Evolutionary conservation across 2,329 filamentous ascomycete genomes (phyloP).

Genomic region (Alternaria sp.): DNA sequence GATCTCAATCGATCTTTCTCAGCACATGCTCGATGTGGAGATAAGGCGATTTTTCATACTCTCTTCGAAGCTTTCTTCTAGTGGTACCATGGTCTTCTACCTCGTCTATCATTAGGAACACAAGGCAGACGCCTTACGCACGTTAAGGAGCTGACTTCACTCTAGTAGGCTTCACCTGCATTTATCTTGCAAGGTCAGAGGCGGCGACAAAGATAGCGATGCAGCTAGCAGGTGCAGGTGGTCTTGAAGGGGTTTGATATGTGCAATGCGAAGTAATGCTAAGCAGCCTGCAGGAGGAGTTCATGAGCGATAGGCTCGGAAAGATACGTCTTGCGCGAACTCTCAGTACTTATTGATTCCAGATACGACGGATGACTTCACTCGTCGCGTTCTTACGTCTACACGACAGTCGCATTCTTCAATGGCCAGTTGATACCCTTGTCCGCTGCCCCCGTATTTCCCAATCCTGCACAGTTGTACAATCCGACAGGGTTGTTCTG

Average conservation of each 20-base stretch:
- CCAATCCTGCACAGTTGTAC: constrained; percentile 42
- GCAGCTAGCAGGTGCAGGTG: background rate
- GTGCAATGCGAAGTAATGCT: background rate
- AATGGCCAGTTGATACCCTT: constrained; percentile 49
- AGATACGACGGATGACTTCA: background rate
- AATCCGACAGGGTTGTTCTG: constrained; percentile 45
- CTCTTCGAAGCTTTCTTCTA: too few relatives aligned
- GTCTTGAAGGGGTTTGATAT: background rate
- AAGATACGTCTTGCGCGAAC: background rate
- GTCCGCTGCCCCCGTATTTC: constrained; percentile 41
- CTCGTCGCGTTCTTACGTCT: background rate
- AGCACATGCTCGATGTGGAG: too few relatives aligned
- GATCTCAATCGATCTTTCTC: too few relatives aligned
- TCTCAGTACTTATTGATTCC: background rate
- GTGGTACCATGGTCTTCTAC: too few relatives aligned
- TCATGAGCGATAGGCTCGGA: background rate
- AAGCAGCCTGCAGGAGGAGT: background rate
- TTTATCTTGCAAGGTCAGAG: background rate
- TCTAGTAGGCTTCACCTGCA: background rate
- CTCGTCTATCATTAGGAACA: too few relatives aligned
- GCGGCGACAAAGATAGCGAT: background rate
- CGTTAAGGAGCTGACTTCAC: background rate
- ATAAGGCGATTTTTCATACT: too few relatives aligned
- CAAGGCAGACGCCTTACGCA: too few relatives aligned
- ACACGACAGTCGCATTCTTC: constrained; percentile 26